Percentiles rank a stretch among this genome's conserved stretches.
Conservation (phyloP, 805 yeast genomes). For the Metahyphopichia silvanorum region DNA sequence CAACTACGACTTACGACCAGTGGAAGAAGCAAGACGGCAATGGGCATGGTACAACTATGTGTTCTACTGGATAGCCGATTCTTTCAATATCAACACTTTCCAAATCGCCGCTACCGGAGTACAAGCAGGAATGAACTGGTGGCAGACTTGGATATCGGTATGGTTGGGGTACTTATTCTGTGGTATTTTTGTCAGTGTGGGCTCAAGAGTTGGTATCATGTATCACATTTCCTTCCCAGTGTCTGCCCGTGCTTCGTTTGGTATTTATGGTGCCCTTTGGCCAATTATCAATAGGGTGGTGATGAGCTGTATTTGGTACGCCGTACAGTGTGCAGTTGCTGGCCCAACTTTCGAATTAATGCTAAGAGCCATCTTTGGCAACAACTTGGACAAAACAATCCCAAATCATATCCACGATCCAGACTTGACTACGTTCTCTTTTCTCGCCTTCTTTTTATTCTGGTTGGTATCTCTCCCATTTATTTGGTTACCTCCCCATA, state of each 20-base stretch:
- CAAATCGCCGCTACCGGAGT: slow-evolving; percentile 85
- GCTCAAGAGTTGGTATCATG: slow-evolving; percentile 80
- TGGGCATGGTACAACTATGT: slow-evolving; percentile 86
- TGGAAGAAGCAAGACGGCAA: slow-evolving; percentile 67
- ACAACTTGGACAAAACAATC: slow-evolving; percentile 56
- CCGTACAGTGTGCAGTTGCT: slow-evolving; percentile 83
- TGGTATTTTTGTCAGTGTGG: slow-evolving; percentile 62
- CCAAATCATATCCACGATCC: slow-evolving; percentile 58
- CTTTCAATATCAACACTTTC: slow-evolving; percentile 88
- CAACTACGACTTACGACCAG: slow-evolving; percentile 77
- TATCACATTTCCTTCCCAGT: slow-evolving; percentile 88
- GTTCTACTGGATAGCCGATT: slow-evolving; percentile 84
- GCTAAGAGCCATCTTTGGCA: slow-evolving; percentile 73
- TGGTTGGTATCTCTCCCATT: slow-evolving; percentile 81
- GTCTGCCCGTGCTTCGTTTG: slow-evolving; percentile 76
- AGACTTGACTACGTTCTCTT: slow-evolving; percentile 68
- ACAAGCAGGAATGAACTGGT: slow-evolving; percentile 72
- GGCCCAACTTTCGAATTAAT: slow-evolving; percentile 61
- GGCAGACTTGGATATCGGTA: slow-evolving; percentile 87
- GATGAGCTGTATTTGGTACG: slow-evolving; percentile 85
- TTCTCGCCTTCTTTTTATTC: slow-evolving; percentile 74
- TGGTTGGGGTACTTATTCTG: slow-evolving; percentile 82
- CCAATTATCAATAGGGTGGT: slow-evolving; percentile 85
- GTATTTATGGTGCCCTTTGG: slow-evolving; percentile 85
- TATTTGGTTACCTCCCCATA: slow-evolving; percentile 78